A percentile compares a stretch with the other conserved stretches of the same genome.
phyloP scores from a whole-genome alignment of 2,329 filamentous ascomycete species.

The Fusarium transvaalense region DNA sequence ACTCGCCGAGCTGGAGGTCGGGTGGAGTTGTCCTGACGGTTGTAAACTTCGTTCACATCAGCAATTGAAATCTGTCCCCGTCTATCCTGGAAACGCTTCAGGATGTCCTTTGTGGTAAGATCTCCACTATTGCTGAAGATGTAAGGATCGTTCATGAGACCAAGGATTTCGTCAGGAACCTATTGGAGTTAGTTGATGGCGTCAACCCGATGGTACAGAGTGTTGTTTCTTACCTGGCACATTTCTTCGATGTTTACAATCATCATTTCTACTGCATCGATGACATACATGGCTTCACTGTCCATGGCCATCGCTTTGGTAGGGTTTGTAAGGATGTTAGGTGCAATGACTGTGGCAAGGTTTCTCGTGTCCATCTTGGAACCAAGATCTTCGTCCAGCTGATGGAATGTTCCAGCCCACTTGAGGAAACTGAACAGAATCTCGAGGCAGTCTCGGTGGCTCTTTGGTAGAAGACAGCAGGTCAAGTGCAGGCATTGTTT shows the following conservation, averaged over 20 bases:
- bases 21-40: slow-evolving; percentile 69
- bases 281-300: slow-evolving; percentile 90
- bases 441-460: slow-evolving; percentile 92
- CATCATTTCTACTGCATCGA: slow-evolving; percentile 90
- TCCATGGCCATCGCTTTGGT: slow-evolving; percentile 77
- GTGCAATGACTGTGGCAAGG: slow-evolving; percentile 95
- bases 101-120: slow-evolving; percentile 95
- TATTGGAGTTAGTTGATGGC: slow-evolving; percentile 54
- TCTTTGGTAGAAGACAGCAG: slow-evolving; percentile 92
- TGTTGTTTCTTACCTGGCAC: slow-evolving; percentile 80
- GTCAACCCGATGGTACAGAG: slow-evolving; percentile 30
- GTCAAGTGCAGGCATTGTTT: slow-evolving; percentile 89
- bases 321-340: slow-evolving; percentile 87
- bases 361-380: slow-evolving; percentile 99
- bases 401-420: slow-evolving; percentile 97
- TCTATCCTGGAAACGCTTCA: slow-evolving; percentile 92
- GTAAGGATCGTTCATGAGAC: slow-evolving; percentile 84
- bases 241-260: slow-evolving; percentile 96
- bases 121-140: slow-evolving; percentile 87
- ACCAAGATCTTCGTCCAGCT: slow-evolving; percentile 95
- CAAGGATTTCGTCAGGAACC: slow-evolving; percentile 93
- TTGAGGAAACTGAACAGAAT: slow-evolving; percentile 96
- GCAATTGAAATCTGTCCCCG: slow-evolving; percentile 69
- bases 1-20: slow-evolving; percentile 72
- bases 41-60: slow-evolving; percentile 69